Evolutionary conservation across 1,284 basidiomycete species (phyloP).

Genomic region (Leccinum fuscescens): DNA sequence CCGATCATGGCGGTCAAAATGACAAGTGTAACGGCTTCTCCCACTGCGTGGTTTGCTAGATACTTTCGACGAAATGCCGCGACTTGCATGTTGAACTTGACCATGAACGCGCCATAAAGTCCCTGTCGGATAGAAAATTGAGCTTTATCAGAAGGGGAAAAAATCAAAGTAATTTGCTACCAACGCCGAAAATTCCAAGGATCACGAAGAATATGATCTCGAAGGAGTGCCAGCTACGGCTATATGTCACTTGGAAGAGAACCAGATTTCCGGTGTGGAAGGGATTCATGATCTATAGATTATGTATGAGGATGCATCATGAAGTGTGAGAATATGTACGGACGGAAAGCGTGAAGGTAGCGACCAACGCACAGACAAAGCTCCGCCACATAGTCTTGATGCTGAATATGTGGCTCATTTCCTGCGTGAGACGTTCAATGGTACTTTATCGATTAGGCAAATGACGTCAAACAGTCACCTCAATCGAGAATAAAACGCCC

Average conservation of each 20-base stretch:
- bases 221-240: constrained; percentile 98
- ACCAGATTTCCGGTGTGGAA: constrained; percentile 98
- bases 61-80: constrained; percentile 92
- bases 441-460: background rate
- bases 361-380: constrained; percentile 95
- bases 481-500: constrained; percentile 91
- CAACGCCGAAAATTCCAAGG: constrained; percentile 92
- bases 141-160: background rate
- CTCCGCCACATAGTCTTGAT: constrained; percentile 98
- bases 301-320: constrained; percentile 18
- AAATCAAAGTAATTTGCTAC: constrained; percentile 26
- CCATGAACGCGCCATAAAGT: constrained; percentile 94
- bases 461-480: constrained; percentile 41
- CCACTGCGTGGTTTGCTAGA: constrained; percentile 79
- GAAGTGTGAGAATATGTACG: constrained; percentile 35
- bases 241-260: constrained; percentile 96
- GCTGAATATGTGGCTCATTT: constrained; percentile 97
- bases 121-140: constrained; percentile 54
- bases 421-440: constrained; percentile 47
- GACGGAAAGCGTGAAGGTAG: constrained; percentile 93
- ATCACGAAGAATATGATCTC: constrained; percentile 97
- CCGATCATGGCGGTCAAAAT: constrained; percentile 87
- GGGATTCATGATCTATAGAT: constrained; percentile 87
- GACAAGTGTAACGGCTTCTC: constrained; percentile 88
- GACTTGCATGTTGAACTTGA: constrained; percentile 96